Percentiles rank a stretch among this genome's conserved stretches.
Evolutionary conservation across 495 filamentous ascomycete species (phyloP).

Genomic region (Daldinia decipiens): DNA sequence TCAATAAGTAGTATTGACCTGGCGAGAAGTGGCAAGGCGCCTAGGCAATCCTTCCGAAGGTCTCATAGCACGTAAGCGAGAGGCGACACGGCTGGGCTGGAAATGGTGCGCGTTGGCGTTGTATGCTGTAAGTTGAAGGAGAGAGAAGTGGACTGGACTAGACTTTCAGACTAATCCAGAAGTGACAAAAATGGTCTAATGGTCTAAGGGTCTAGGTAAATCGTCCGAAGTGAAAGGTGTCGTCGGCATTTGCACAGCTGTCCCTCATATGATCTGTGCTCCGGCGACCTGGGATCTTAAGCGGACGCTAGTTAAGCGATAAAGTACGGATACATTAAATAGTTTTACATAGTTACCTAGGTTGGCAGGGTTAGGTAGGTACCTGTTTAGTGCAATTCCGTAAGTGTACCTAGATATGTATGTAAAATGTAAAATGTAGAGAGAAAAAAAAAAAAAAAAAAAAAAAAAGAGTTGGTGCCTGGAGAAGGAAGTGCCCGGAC

Average conservation of each 20-base stretch:
- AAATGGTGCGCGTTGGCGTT: conserved; percentile 30
- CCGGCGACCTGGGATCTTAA: conserved; percentile 16
- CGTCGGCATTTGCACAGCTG: conserved; percentile 37
- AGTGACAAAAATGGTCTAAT: background rate
- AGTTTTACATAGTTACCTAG: background rate
- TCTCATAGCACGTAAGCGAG: conserved; percentile 23
- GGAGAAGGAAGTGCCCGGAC: conserved; percentile 7
- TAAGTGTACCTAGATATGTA: conserved; percentile 4
- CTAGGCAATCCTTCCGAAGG: conserved; percentile 17
- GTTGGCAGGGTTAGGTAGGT: background rate
- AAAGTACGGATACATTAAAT: background rate
- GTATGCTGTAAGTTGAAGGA: background rate
- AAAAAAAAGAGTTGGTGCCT: conserved; percentile 30
- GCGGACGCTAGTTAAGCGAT: conserved; percentile 24
- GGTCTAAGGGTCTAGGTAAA: background rate
- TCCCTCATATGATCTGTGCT: conserved; percentile 31
- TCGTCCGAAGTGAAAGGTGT: conserved; percentile 10
- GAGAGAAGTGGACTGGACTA: background rate
- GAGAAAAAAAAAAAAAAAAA: too few species aligned
- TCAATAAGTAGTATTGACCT: conserved; percentile 9
- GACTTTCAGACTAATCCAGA: background rate
- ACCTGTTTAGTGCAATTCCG: background rate
- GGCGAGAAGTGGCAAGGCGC: conserved; percentile 18
- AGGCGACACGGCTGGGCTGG: conserved; percentile 30
- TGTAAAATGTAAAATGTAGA: too few species aligned